These are phyloP conservation scores for Naganishia cerealis DNA, from an alignment of 1,284 basidiomycete genomes.

Conservation along the genomic window DNA sequence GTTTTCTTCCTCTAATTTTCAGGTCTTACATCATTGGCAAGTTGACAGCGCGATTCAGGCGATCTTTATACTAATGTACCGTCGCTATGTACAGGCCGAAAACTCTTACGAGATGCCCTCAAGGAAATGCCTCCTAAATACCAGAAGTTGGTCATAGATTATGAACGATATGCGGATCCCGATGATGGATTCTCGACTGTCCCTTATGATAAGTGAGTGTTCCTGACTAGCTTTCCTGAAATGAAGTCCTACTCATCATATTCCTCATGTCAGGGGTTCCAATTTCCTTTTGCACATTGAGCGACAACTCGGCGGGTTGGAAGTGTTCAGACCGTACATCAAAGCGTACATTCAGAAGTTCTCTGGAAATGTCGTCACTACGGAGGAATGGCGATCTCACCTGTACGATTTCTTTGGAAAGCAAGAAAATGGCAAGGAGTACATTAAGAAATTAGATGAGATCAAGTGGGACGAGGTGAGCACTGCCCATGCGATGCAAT, in stretches of 20 bases:
- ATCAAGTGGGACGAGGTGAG: slow-evolving; percentile 73
- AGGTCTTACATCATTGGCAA: slow-evolving; percentile 51
- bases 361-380: slow-evolving; percentile 75
- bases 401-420: slow-evolving; percentile 72
- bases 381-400: slow-evolving; percentile 82
- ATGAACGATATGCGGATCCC: slow-evolving; percentile 58
- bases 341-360: slow-evolving; percentile 57
- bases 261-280: slow-evolving; percentile 54
- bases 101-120: slow-evolving; percentile 69
- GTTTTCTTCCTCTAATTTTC: slow-evolving; percentile 32
- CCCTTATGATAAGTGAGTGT: slow-evolving; percentile 66
- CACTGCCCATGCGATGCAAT: slow-evolving; percentile 38
- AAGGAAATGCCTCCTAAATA: slow-evolving; percentile 59
- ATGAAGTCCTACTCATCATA: not conserved
- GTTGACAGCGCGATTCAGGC: not conserved
- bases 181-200: slow-evolving; percentile 73
- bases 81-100: slow-evolving; percentile 75
- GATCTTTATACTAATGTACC: slow-evolving; percentile 46
- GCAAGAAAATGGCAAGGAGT: slow-evolving; percentile 61
- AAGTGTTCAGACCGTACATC: slow-evolving; percentile 81
- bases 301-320: slow-evolving; percentile 77
- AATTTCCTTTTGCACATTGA: slow-evolving; percentile 73
- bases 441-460: slow-evolving; percentile 67
- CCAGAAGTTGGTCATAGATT: slow-evolving; percentile 82
- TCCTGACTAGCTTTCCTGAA: not conserved